Evolutionary conservation across 2,329 filamentous ascomycete species (phyloP).

Genomic region (Botrytis fabae): DNA sequence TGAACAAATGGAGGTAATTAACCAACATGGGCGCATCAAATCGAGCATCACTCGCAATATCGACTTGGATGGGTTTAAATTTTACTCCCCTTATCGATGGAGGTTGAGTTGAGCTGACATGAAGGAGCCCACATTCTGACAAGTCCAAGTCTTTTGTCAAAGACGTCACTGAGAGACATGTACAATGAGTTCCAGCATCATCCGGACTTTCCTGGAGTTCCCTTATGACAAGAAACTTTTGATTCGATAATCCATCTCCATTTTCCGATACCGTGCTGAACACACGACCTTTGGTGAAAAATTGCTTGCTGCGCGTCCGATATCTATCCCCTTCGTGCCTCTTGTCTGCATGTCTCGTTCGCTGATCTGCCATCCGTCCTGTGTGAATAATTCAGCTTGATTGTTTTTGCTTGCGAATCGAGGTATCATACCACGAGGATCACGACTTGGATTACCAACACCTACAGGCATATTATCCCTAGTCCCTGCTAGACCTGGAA

Average conservation of each 20-base stretch:
- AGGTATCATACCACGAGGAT: not conserved
- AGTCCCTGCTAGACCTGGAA: not conserved
- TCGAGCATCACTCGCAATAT: not conserved
- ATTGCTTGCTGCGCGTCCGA: not conserved
- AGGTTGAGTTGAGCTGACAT: not conserved
- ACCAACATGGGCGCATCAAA: slow-evolving; percentile 9
- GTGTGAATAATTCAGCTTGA: not conserved
- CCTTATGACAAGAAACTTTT: not conserved
- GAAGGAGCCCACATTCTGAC: not conserved
- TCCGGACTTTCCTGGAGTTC: not conserved
- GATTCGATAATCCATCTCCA: not conserved
- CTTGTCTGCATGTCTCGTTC: not conserved
- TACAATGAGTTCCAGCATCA: not conserved
- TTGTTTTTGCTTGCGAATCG: not conserved
- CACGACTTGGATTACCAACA: not conserved
- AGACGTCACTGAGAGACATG: not conserved
- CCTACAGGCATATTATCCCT: not conserved
- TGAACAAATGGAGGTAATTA: slow-evolving; percentile 6
- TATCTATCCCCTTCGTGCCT: not conserved
- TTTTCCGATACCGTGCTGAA: not conserved
- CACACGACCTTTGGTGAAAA: not conserved
- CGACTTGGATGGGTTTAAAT: not conserved
- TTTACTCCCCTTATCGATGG: not conserved
- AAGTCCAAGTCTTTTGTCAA: not conserved
- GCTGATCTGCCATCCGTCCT: slow-evolving; percentile 6